A percentile compares a stretch with the other conserved stretches of the same genome.
phyloP scores from a whole-genome alignment of 148 eudicot species.

The Rheum nobile region DNA sequence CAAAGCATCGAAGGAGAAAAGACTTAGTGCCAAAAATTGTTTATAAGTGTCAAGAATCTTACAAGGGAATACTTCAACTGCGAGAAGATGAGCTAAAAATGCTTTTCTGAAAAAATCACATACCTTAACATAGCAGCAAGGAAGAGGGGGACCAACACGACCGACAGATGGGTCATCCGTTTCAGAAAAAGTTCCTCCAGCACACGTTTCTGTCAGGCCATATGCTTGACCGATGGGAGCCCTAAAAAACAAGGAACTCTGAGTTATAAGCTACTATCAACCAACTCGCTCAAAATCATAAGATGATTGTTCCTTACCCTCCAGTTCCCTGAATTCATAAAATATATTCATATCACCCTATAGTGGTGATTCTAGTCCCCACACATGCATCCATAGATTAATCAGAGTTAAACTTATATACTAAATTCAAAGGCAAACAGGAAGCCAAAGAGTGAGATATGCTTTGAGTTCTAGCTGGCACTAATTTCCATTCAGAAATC shows the following conservation, averaged over 20 bases:
- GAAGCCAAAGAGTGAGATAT: neutral
- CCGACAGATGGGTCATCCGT: conserved; percentile 78
- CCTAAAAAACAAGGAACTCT: conserved; percentile 26
- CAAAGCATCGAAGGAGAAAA: neutral
- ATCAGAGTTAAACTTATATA: neutral
- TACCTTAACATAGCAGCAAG: conserved; percentile 86
- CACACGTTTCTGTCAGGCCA: conserved; percentile 95
- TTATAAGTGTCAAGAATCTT: neutral
- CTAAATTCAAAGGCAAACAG: neutral
- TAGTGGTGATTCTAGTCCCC: neutral
- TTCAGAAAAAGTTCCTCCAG: conserved; percentile 91
- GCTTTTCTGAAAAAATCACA: neutral
- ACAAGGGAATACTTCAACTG: neutral
- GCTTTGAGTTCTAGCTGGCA: neutral
- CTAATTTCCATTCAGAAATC: neutral
- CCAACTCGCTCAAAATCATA: neutral
- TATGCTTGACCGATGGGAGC: conserved; percentile 96
- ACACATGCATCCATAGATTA: neutral
- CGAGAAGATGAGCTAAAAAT: neutral
- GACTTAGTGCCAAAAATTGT: neutral
- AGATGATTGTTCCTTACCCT: neutral
- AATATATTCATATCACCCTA: neutral
- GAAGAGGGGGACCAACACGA: conserved; percentile 99
- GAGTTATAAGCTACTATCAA: neutral
- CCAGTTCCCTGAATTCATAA: neutral